Evolutionary conservation across 352 stramenopile genomes (phyloP), one percentile per base, ranked within the genome.

Genomic region (Thalassiosira mediterranea): DNA sequence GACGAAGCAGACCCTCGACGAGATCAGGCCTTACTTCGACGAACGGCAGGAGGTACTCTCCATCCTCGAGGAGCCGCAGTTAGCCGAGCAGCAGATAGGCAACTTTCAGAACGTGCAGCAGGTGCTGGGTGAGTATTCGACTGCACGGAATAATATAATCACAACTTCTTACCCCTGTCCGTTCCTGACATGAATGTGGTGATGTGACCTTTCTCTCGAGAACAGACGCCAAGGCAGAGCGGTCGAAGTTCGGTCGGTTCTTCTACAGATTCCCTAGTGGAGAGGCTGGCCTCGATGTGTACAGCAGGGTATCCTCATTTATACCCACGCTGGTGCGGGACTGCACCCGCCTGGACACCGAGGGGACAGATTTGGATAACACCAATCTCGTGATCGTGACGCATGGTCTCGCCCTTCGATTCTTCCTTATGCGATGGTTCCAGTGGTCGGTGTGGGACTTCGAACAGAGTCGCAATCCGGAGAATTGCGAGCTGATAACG

Each of bases 271-370:
- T 94, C 58, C 87, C 87, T 8, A 76, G 86, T 54, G 91, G 90
- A 17, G 92, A 96, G 80, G 87, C 83, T 34, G 92, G 92, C n/a
- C 81, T 95, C 51, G 92, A 96, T 79, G 92, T 96, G 11, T 96
- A 95, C 76, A 93, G 90, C 70, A 71, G 92, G 29, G 88, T 90
- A 7, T 88, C 79, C 19, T 84, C 69, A 13, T 96, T 95, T 54
- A 81, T 90, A 32, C 69, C 72, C 8, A 91, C 85, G 2, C 59
- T 91, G 31, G 47, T 72, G 8, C 64, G 80, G 54, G 81, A 91
- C 78, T 60, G 38, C 4, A 29, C 29, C 21, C 38, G 63, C 47
- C 75, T 72, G 40, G 42, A 78, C 21, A 38, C 73, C 46, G 60
- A 68, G 17, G 53, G 52, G 23, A 59, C 62, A 8, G 26, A 57